Percentiles rank a stretch among this genome's conserved stretches.
Evolutionary conservation across 805 yeast species (phyloP).

Genomic region (Suhomyces canberraensis): DNA sequence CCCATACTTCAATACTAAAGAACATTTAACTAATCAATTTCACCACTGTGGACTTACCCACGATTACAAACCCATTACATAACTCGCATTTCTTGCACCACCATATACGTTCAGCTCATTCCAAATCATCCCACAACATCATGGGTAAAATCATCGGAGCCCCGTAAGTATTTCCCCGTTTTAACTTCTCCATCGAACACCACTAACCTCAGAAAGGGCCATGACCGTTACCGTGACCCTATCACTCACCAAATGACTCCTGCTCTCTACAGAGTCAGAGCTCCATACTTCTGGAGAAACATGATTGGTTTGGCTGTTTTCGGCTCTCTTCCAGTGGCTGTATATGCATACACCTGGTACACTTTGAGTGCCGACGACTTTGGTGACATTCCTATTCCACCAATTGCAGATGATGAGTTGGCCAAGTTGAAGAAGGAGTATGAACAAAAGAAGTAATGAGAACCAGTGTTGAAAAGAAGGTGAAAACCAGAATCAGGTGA

Average conservation of each 20-base stretch:
- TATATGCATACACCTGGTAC: conserved; percentile 62
- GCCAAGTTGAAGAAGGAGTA: conserved; percentile 70
- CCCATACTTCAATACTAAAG: too few relatives aligned
- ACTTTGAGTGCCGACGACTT: conserved; percentile 76
- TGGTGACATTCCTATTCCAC: conserved; percentile 91
- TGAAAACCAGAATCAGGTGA: too few relatives aligned
- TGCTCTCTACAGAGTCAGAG: conserved; percentile 85
- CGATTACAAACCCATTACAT: too few relatives aligned
- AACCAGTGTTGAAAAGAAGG: neutral
- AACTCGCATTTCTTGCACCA: too few relatives aligned
- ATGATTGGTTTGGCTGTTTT: conserved; percentile 58
- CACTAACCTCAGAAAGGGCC: conserved; percentile 33
- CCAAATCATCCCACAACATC: neutral
- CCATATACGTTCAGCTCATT: too few relatives aligned
- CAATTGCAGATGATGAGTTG: conserved; percentile 75
- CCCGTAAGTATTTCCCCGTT: conserved; percentile 12
- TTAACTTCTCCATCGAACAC: conserved; percentile 7
- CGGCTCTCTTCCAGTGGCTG: conserved; percentile 63
- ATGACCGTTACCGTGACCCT: conserved; percentile 52
- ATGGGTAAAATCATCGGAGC: conserved; percentile 16
- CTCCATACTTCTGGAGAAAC: conserved; percentile 80
- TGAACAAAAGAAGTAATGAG: conserved; percentile 33
- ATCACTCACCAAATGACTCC: conserved; percentile 86
- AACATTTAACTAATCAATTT: too few relatives aligned
- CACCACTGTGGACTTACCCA: too few relatives aligned